Evolutionary conservation across 1,139 yeast genomes (phyloP), one percentile per base, ranked within the genome.

Genomic region (Schwanniomyces etchellsii): DNA sequence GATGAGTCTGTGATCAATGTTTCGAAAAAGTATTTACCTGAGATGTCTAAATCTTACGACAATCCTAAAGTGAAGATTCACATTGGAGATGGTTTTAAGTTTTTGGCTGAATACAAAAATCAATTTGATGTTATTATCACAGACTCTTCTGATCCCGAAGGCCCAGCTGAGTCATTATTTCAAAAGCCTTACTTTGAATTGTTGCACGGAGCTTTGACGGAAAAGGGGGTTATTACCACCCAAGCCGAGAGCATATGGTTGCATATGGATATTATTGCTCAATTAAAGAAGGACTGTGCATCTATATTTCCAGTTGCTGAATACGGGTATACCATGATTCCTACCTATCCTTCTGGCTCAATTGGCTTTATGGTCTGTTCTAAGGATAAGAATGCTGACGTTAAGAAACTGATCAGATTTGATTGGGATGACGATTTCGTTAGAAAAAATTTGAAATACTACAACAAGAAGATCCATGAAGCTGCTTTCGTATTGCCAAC

Each of bases 81-180:
- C 54, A 78, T 88, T 50, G 89, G 89, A 36, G 96, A 88, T 54
- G 96, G 96, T 13, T 88, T 88, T 73, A 84, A 88, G 64, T 88
- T 81, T 62, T 73, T 88, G 55, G 79, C 78, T 38, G 85, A 81
- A 43, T 77, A 77, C 63, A 63, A 64, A 47, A 64, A 66, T 49
- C 77, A 74, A 50, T 88, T 83, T 50, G 96, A 88, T 56, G 95
- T 86, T 26, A 86, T 88, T 53, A 80, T 88, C 56, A 85, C 96
- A 29, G 96, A 88, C 57, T 85, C 96, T 11, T 84, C 95, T 23
- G 96, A 88, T 57, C 96, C 96, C 29, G 96, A 88, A 57, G 96
- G 96, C 34, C 96, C 96, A 24, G 96, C 96, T 30, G 95, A 81
- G 55, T 70, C 82, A 17, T 72, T 88, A 38, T 88, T 88, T 74